Conservation (phyloP, 2,329 filamentous ascomycete genomes). For the Aureobasidium subglaciale region DNA sequence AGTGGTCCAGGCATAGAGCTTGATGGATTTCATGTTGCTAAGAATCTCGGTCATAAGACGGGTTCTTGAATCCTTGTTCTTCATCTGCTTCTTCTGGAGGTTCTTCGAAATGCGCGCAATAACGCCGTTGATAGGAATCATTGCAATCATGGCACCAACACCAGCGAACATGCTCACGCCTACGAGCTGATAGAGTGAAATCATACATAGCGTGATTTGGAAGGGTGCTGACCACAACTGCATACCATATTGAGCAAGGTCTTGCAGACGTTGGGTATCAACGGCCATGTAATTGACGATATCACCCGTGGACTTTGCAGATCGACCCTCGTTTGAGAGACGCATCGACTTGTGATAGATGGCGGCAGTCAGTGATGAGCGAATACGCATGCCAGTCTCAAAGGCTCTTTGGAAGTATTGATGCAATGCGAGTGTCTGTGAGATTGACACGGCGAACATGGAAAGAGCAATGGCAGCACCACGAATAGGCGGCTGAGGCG, state of each 20-base stretch:
- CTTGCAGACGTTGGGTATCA: conserved; percentile 89
- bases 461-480: conserved; percentile 81
- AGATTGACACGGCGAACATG: conserved; percentile 83
- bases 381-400: conserved; percentile 93
- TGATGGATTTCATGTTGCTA: conserved; percentile 99
- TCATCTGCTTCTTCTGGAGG: conserved; percentile 95
- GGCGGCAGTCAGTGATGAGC: conserved; percentile 77
- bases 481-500: conserved; percentile 69
- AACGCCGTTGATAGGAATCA: conserved; percentile 92
- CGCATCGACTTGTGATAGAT: conserved; percentile 90
- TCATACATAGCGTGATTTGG: conserved; percentile 92
- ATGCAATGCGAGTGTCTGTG: conserved; percentile 85
- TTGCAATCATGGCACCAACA: conserved; percentile 88
- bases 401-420: conserved; percentile 97
- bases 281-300: conserved; percentile 99
- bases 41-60: conserved; percentile 94
- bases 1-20: conserved; percentile 93
- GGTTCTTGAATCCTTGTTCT: conserved; percentile 93
- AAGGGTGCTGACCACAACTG: conserved; percentile 96
- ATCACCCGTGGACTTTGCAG: conserved; percentile 85
- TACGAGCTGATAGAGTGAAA: conserved; percentile 90
- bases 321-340: conserved; percentile 86
- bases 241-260: conserved; percentile 90
- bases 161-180: conserved; percentile 94
- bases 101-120: conserved; percentile 91